Conservation (phyloP, 148 eudicot genomes). For the Silene uniflora region DNA sequence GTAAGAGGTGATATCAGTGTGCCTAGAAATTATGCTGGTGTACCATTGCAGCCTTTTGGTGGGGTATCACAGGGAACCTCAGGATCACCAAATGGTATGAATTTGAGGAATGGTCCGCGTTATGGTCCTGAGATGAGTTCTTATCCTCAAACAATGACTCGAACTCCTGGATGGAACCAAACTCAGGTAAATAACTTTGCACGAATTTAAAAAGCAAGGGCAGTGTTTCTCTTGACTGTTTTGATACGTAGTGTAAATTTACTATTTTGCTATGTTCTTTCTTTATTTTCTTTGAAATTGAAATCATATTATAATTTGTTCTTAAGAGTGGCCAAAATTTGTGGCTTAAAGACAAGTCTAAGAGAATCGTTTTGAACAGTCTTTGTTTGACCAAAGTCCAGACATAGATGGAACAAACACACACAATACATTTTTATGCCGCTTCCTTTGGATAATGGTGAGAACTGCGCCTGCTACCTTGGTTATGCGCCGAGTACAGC, state of each 20-base stretch:
- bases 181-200: conserved; percentile 39
- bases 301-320: neutral
- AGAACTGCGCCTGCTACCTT: no score
- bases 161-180: conserved; percentile 30
- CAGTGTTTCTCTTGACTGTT: neutral
- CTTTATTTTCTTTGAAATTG: neutral
- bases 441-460: no score
- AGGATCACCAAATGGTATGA: conserved; percentile 28
- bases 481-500: no score
- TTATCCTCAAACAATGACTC: conserved; percentile 35
- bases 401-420: no score
- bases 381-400: no score
- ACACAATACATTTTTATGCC: no score
- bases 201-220: neutral
- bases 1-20: conserved; percentile 17
- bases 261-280: neutral
- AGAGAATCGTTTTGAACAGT: no score
- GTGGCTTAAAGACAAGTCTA: no score
- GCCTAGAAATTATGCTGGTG: conserved; percentile 25
- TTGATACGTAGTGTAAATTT: neutral
- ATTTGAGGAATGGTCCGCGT: conserved; percentile 22
- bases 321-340: neutral
- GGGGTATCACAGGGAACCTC: conserved; percentile 33
- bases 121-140: conserved; percentile 30
- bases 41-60: conserved; percentile 28